Conservation (phyloP, 1,139 yeast genomes). For the Candida sp. region DNA sequence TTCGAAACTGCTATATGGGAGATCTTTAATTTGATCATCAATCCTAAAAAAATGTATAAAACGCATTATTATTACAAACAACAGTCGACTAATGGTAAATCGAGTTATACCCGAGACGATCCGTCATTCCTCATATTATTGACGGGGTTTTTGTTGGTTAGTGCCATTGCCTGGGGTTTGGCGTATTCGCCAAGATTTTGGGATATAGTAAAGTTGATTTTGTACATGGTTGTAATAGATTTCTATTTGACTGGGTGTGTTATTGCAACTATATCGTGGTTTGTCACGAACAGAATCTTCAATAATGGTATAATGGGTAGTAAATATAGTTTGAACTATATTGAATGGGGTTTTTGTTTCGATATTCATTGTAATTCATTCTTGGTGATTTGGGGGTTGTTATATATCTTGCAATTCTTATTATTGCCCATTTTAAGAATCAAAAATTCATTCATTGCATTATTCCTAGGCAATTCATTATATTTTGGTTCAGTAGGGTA, state of each 20-base stretch:
- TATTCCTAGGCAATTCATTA: constrained; percentile 73
- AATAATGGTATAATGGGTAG: constrained; percentile 18
- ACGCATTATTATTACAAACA: constrained; percentile 71
- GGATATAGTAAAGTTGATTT: constrained; percentile 59
- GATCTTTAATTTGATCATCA: constrained; percentile 64
- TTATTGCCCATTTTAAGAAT: constrained; percentile 68
- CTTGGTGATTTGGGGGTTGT: constrained; percentile 71
- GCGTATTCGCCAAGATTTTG: constrained; percentile 66
- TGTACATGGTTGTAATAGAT: constrained; percentile 85
- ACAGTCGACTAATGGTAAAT: constrained; percentile 23
- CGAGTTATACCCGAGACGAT: constrained; percentile 80
- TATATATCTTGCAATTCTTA: constrained; percentile 75
- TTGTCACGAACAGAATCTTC: constrained; percentile 63
- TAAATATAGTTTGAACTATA: constrained; percentile 43
- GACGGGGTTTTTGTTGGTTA: constrained; percentile 58
- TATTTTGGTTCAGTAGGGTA: constrained; percentile 72
- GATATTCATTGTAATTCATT: constrained; percentile 92
- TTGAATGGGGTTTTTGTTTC: constrained; percentile 94
- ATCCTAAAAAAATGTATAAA: constrained; percentile 80
- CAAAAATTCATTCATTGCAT: constrained; percentile 56
- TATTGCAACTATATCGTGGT: constrained; percentile 73
- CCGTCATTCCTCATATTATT: constrained; percentile 81
- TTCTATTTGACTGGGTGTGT: constrained; percentile 69
- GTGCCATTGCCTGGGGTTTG: constrained; percentile 90
- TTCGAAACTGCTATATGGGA: constrained; percentile 96